Evolutionary conservation across 2,329 filamentous ascomycete species (phyloP).

Genomic region (Aspergillus pseudonomiae): DNA sequence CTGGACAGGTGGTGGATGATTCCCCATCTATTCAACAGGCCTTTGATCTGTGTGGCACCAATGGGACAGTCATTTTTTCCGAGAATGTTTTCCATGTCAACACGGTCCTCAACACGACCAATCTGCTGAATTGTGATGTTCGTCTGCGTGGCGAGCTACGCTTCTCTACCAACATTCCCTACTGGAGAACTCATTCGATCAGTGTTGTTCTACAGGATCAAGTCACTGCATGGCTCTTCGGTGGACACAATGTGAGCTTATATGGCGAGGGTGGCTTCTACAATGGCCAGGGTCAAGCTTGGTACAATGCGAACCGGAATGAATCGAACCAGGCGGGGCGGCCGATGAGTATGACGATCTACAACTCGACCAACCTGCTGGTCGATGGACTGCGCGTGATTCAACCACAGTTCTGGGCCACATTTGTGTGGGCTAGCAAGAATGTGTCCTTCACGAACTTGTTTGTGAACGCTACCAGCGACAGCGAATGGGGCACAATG

Average conservation of each 20-base stretch:
- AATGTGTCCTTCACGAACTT: background rate
- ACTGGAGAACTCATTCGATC: background rate
- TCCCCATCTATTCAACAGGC: background rate
- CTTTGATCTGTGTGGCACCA: background rate
- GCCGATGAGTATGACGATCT: background rate
- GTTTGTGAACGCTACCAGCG: background rate
- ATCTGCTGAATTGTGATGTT: background rate
- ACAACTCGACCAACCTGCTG: background rate
- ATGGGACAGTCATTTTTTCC: background rate
- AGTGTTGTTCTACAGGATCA: background rate
- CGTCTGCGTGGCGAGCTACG: background rate
- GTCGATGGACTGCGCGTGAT: background rate
- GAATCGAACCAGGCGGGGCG: background rate
- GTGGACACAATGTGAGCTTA: background rate
- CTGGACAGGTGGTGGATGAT: background rate
- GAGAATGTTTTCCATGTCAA: background rate
- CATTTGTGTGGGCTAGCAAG: background rate
- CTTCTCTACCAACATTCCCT: background rate
- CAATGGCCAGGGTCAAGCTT: background rate
- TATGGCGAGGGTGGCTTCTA: background rate
- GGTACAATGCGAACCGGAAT: background rate
- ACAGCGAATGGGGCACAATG: background rate
- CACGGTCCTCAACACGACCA: background rate
- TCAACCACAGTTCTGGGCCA: background rate
- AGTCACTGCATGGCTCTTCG: background rate